Base-by-base conservation (phyloP, 1,139 yeast species). In the Kluyveromyces marxianus region DNA sequence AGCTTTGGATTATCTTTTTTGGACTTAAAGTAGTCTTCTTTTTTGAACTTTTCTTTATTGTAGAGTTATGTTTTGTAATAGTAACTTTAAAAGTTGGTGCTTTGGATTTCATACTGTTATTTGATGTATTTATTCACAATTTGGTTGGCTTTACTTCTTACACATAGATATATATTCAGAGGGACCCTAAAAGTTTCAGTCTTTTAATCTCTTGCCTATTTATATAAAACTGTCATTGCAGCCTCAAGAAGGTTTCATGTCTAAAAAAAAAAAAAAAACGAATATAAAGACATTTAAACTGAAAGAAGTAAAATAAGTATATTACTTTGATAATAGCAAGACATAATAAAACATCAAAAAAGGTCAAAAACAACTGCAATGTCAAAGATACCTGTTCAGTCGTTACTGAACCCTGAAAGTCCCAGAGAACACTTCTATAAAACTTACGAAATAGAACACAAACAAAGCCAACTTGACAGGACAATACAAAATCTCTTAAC, bases 231-330 rank as follows among this genome's bases (percentile, higher is more conserved):
- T 35, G 37, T 14, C 37, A 25, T 26, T 35, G 37, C 24, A 25
- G 26, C 37, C 37, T 35, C 37, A 35, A 35, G 26, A 14, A 24
- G 26, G 37, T 35, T 35, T 35, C 37, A 35, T 35, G 37, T 35
- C 37, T 25, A 35, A 35, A 35, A 35, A 21, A 35, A 35, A 35
- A 35, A 8, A 35, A 35, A 21, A 35, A 35, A 35, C 14, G 7
- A 35, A 21, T 35, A 35, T 35, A 35, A 35, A 35, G 37, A 35
- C 37, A 35, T 35, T 24, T 21, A 26, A 21, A 6, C 25, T 14
- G 26, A 35, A 35, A 6, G 10, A 14, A 14, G 21, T 14, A 14
- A 14, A 14, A 14, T 14, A 14, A 14, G 21, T 14, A 14, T 14
- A 14, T 14, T 14, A 14, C 21, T 14, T 14, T 14, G 21, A 35